Evolutionary conservation across 1,284 basidiomycete species (phyloP).

Genomic region (Porodaedalea pini): DNA sequence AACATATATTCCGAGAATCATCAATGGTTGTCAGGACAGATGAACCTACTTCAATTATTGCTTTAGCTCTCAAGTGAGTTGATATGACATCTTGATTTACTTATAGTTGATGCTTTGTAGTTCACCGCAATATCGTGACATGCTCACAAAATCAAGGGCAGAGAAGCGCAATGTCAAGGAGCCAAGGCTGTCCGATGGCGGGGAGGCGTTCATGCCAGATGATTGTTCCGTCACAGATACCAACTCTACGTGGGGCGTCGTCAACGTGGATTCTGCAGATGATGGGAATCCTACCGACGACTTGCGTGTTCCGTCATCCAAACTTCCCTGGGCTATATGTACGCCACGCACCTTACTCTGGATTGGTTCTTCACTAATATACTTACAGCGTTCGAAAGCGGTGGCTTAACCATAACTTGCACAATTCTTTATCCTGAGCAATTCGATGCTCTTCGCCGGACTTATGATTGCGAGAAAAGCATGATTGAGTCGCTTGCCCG

Average conservation of each 20-base stretch:
- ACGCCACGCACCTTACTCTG: conserved; percentile 28
- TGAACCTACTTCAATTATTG: conserved; percentile 97
- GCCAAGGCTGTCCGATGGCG: conserved; percentile 62
- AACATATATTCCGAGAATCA: conserved; percentile 94
- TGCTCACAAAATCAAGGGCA: conserved; percentile 70
- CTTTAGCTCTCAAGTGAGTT: conserved; percentile 83
- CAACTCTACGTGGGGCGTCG: conserved; percentile 82
- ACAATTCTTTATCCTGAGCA: conserved; percentile 96
- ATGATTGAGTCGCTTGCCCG: conserved; percentile 92
- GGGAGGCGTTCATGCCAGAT: conserved; percentile 84
- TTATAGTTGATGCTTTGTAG: conserved; percentile 36
- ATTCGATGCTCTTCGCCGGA: conserved; percentile 90
- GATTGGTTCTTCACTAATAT: conserved; percentile 7
- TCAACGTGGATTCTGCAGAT: conserved; percentile 69
- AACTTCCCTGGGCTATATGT: conserved; percentile 78
- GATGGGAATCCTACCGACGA: conserved; percentile 72
- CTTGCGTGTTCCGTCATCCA: conserved; percentile 70
- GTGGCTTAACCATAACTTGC: conserved; percentile 91
- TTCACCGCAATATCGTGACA: conserved; percentile 85
- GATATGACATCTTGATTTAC: conserved; percentile 14
- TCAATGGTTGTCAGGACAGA: conserved; percentile 95
- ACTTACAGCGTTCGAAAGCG: conserved; percentile 77
- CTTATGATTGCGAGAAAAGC: conserved; percentile 90
- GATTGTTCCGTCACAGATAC: conserved; percentile 76
- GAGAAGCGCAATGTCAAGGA: conserved; percentile 68